phyloP scores from a whole-genome alignment of 768 basidiomycete species.

The Hypholoma fasciculare region DNA sequence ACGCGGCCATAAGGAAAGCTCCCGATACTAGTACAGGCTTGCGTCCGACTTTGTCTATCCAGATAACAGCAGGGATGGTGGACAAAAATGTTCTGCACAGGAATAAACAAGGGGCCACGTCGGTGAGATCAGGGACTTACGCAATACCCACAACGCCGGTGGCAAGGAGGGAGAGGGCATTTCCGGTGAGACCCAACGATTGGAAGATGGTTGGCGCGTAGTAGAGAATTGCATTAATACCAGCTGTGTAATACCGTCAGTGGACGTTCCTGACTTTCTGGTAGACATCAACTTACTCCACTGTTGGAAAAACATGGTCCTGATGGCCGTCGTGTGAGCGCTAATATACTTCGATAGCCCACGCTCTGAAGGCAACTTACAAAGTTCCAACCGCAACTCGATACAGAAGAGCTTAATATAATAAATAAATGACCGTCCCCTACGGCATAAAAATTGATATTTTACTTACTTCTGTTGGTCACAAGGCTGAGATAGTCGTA shows the following conservation, averaged over 20 bases:
- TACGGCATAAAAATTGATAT: background rate
- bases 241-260: constrained; percentile 29
- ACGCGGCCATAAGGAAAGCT: constrained; percentile 71
- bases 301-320: constrained; percentile 81
- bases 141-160: constrained; percentile 79
- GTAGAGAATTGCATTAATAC: constrained; percentile 75
- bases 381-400: constrained; percentile 63
- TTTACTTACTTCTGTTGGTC: constrained; percentile 39
- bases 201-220: constrained; percentile 75
- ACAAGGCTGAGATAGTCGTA: constrained; percentile 64
- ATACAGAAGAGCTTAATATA: constrained; percentile 50
- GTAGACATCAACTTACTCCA: constrained; percentile 48
- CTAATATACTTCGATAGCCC: constrained; percentile 3
- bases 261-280: too few species aligned
- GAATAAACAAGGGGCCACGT: background rate
- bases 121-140: constrained; percentile 35
- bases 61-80: constrained; percentile 82
- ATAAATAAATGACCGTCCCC: background rate
- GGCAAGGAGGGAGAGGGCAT: constrained; percentile 50
- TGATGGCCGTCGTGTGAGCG: constrained; percentile 13
- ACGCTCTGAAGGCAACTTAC: constrained; percentile 25
- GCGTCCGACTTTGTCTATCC: constrained; percentile 74
- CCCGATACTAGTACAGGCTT: constrained; percentile 76
- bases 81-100: constrained; percentile 64
- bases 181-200: constrained; percentile 59